A percentile compares a stretch with the other conserved stretches of the same genome.
These are phyloP conservation scores for Cercophora samala DNA, from an alignment of 495 filamentous ascomycete species.

Conservation along the genomic window DNA sequence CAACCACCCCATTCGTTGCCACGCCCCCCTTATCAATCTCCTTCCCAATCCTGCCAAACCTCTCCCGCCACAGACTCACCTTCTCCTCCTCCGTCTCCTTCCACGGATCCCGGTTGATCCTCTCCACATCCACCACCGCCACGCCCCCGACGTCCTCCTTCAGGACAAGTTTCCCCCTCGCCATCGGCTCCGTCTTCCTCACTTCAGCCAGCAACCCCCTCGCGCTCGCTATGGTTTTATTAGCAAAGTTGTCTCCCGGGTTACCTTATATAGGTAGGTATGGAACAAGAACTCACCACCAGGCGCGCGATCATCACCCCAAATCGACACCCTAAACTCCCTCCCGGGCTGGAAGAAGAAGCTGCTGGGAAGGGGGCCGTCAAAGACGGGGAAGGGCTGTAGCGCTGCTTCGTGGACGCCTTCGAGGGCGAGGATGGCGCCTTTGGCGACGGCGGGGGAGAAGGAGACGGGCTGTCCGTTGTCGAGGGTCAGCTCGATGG, in stretches of 20 bases:
- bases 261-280: too few species aligned
- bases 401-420: constrained; percentile 15
- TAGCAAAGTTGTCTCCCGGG: too few species aligned
- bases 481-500: neutral
- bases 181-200: neutral
- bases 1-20: neutral
- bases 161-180: constrained; percentile 11
- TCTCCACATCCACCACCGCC: constrained; percentile 20
- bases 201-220: constrained; percentile 8
- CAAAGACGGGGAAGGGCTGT: constrained; percentile 17
- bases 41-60: constrained; percentile 16
- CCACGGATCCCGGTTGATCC: constrained; percentile 22
- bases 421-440: neutral
- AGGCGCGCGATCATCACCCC: constrained; percentile 7
- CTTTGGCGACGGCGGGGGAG: neutral
- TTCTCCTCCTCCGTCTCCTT: constrained; percentile 9
- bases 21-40: neutral
- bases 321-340: constrained; percentile 16
- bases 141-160: constrained; percentile 6
- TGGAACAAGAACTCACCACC: neutral
- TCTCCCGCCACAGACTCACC: constrained; percentile 16
- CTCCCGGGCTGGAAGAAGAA: constrained; percentile 18
- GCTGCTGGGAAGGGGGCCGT: neutral
- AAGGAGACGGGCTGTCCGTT: neutral
- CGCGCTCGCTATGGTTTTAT: neutral